Percentiles rank a stretch among this genome's conserved stretches.
Evolutionary conservation across 2,329 filamentous ascomycete genomes (phyloP).

Genomic region (Trichophyton verrucosum): DNA sequence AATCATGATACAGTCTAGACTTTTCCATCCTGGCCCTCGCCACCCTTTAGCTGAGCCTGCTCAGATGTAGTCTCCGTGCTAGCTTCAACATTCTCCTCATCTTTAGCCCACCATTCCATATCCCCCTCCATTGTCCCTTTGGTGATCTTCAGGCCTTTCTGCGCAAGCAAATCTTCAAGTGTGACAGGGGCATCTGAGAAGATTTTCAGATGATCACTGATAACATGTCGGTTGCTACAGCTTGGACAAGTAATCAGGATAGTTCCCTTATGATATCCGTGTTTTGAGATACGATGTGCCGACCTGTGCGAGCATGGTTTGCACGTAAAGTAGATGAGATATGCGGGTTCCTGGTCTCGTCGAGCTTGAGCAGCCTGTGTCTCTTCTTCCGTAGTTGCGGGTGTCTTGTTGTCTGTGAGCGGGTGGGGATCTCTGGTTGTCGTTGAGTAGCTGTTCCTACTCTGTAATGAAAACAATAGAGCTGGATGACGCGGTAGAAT

Average conservation of each 20-base stretch:
- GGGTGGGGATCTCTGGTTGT: conserved; percentile 18
- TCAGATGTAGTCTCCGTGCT: neutral
- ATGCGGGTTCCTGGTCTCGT: conserved; percentile 50
- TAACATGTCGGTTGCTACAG: conserved; percentile 80
- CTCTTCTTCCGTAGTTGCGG: conserved; percentile 19
- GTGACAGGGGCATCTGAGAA: conserved; percentile 33
- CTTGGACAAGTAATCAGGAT: conserved; percentile 77
- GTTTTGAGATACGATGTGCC: conserved; percentile 78
- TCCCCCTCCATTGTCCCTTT: conserved; percentile 71
- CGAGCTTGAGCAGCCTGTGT: conserved; percentile 21
- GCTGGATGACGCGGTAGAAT: conserved; percentile 3
- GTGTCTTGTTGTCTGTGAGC: conserved; percentile 24
- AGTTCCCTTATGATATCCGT: conserved; percentile 85
- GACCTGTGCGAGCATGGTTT: conserved; percentile 68
- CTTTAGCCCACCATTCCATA: conserved; percentile 69
- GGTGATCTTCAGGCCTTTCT: conserved; percentile 56
- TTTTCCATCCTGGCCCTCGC: neutral
- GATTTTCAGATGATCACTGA: conserved; percentile 72
- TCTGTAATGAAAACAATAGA: conserved; percentile 15
- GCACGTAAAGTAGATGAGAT: conserved; percentile 87
- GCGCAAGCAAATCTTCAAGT: conserved; percentile 32
- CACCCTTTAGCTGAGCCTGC: neutral
- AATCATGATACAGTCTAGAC: neutral
- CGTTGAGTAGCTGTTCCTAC: conserved; percentile 13
- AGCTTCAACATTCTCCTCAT: neutral